Conservation (phyloP, 164 flowering plant genomes). For the Sedum album region DNA sequence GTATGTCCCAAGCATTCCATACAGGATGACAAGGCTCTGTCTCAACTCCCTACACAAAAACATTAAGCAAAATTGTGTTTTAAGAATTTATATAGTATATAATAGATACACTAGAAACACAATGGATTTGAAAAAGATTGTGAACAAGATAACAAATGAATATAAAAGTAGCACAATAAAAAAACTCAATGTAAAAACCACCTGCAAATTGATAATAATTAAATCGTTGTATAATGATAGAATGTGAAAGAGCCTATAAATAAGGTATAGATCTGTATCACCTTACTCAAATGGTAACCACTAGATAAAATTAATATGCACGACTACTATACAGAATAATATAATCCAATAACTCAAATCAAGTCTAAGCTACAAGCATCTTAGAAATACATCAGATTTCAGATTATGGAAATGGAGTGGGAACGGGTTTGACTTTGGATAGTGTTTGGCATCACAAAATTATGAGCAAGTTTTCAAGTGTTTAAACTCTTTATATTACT, state of each 20-base stretch:
- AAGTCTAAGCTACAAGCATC: neutral
- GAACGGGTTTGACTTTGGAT: too few species aligned
- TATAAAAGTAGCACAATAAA: neutral
- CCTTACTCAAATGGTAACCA: neutral
- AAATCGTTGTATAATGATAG: neutral
- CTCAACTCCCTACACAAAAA: slow-evolving; percentile 50
- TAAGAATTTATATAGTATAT: neutral
- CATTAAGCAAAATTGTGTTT: slow-evolving; percentile 10
- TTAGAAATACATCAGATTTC: neutral
- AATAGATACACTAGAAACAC: neutral
- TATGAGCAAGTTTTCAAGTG: neutral
- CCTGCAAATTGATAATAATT: neutral
- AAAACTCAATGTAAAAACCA: neutral
- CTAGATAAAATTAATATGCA: neutral
- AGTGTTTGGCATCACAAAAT: neutral
- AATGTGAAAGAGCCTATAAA: neutral
- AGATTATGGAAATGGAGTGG: neutral
- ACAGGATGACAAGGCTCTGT: slow-evolving; percentile 38
- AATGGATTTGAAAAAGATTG: neutral
- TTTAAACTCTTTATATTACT: neutral
- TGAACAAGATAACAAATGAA: neutral
- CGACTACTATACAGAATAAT: neutral
- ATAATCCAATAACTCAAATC: neutral
- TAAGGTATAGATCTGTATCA: neutral
- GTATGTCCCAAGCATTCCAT: slow-evolving; percentile 78